Evolutionary conservation across 306 rosid genomes (phyloP).

Genomic region (Vigna unguiculata): DNA sequence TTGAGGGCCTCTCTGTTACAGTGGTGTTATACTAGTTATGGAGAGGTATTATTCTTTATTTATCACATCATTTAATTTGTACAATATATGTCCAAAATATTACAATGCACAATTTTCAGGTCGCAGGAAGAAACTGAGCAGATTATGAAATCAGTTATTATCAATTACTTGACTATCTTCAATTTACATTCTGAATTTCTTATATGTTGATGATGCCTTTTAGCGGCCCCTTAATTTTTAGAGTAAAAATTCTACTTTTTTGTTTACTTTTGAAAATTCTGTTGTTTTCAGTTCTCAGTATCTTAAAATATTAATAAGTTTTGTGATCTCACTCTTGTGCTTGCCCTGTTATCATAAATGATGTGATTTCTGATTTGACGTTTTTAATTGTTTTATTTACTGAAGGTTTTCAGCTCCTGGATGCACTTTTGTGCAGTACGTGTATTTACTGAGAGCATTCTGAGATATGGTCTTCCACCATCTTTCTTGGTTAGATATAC

Average conservation of each 20-base stretch:
- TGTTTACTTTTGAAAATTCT: background rate
- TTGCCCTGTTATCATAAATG: slow-evolving; percentile 15
- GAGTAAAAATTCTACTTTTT: slow-evolving; percentile 12
- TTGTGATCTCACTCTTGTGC: background rate
- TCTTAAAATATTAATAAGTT: background rate
- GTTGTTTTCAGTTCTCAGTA: background rate
- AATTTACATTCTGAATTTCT: background rate
- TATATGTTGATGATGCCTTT: slow-evolving; percentile 4
- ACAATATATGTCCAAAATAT: background rate
- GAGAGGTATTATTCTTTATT: slow-evolving; percentile 61
- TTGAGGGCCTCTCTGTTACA: slow-evolving; percentile 76
- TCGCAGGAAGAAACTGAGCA: background rate
- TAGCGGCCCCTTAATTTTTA: background rate
- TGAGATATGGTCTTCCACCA: slow-evolving; percentile 92
- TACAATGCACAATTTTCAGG: background rate
- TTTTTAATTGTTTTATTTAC: slow-evolving; percentile 3
- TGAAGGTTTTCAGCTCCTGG: slow-evolving; percentile 90
- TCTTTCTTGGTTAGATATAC: slow-evolving; percentile 72
- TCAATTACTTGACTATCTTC: background rate
- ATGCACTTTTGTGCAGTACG: slow-evolving; percentile 90
- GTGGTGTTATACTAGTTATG: slow-evolving; percentile 84
- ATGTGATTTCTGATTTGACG: slow-evolving; percentile 7
- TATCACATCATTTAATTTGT: slow-evolving; percentile 8
- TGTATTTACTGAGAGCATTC: slow-evolving; percentile 78
- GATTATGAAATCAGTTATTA: slow-evolving; percentile 6